A percentile compares a stretch with the other conserved stretches of the same genome.
These are phyloP conservation scores for Melocanna baccifera DNA, from an alignment of 176 grass and related monocot species.

Conservation along the genomic window DNA sequence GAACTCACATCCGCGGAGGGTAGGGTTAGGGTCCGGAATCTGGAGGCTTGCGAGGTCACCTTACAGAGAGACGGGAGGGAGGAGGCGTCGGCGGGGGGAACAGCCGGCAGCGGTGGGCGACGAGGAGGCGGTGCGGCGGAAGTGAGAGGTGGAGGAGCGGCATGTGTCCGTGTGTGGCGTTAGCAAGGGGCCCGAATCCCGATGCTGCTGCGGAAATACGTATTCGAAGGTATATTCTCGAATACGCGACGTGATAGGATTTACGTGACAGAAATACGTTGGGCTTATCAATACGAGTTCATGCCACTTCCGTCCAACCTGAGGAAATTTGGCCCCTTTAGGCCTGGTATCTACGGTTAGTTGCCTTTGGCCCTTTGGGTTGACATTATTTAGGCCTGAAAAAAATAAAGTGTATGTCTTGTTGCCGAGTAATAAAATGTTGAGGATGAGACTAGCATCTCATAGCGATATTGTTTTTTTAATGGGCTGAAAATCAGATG, in stretches of 20 bases:
- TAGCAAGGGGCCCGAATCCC: neutral
- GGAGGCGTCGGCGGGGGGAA: neutral
- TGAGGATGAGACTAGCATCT: no score
- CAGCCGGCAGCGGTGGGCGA: neutral
- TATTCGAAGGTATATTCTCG: neutral
- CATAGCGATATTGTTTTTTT: neutral
- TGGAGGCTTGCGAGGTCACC: neutral
- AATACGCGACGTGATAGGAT: neutral
- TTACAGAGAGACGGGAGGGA: neutral
- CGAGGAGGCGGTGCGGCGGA: constrained; percentile 24
- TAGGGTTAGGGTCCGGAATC: neutral
- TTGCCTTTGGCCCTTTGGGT: no score
- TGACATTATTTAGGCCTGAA: neutral
- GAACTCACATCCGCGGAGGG: neutral
- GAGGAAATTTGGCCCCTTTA: neutral
- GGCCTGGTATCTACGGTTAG: neutral
- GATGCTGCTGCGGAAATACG: neutral
- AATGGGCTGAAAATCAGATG: no score
- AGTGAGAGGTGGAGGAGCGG: constrained; percentile 43
- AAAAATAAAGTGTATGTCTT: no score
- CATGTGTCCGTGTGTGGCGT: constrained; percentile 28
- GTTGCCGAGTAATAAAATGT: no score
- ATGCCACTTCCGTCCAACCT: neutral
- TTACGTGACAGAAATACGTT: neutral
- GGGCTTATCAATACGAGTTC: no score